These are phyloP conservation scores for Curvularia lunata DNA, from an alignment of 2,329 filamentous ascomycete genomes.

Conservation along the genomic window DNA sequence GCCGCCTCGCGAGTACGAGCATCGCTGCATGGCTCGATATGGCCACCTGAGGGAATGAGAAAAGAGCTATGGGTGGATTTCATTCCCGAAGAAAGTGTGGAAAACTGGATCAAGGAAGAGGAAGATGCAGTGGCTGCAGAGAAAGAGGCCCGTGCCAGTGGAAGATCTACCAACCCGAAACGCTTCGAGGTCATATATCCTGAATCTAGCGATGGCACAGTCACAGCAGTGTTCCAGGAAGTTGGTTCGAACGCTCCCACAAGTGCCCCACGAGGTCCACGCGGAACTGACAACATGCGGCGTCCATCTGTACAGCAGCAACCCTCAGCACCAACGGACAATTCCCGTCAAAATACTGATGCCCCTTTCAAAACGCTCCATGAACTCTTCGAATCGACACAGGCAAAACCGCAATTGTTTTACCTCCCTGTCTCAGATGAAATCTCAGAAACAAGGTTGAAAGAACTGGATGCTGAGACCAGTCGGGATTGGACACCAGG, in stretches of 20 bases:
- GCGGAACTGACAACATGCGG: constrained; percentile 16
- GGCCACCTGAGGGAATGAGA: constrained; percentile 85
- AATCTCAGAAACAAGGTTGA: constrained; percentile 69
- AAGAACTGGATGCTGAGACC: constrained; percentile 59
- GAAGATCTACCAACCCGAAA: constrained; percentile 27
- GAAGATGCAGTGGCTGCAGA: constrained; percentile 40
- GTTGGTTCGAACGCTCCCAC: constrained; percentile 37
- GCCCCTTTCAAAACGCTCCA: constrained; percentile 62
- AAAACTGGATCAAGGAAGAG: constrained; percentile 70
- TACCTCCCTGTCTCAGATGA: constrained; percentile 69
- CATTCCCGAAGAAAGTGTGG: constrained; percentile 75
- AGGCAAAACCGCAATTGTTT: constrained; percentile 68
- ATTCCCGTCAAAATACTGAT: constrained; percentile 31
- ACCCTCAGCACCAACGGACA: constrained; percentile 13
- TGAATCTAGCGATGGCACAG: constrained; percentile 22
- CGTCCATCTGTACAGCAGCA: constrained; percentile 9
- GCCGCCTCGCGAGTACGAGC: constrained; percentile 79
- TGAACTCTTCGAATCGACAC: constrained; percentile 65
- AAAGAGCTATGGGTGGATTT: constrained; percentile 91
- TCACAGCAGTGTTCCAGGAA: constrained; percentile 43
- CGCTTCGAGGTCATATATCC: constrained; percentile 44
- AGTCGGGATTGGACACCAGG: constrained; percentile 51
- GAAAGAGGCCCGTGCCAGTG: constrained; percentile 35
- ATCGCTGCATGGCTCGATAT: constrained; percentile 77
- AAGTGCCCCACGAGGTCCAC: constrained; percentile 34